phyloP scores from a whole-genome alignment of 371 early-diverging fungal genomes.

The Lichtheimia ornata region DNA sequence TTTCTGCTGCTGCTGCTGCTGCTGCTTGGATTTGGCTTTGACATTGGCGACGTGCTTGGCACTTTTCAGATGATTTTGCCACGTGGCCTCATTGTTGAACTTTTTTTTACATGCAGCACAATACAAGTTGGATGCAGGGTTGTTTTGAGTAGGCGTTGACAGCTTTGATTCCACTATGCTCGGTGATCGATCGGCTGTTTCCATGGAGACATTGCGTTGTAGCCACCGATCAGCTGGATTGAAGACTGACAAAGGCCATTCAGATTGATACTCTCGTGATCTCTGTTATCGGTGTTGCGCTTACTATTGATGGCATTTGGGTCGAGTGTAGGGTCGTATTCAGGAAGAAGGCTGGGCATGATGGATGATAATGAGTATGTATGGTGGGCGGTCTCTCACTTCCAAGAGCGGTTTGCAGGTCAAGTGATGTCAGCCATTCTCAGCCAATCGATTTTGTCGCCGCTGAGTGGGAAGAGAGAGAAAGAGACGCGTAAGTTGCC shows the following conservation, averaged over 20 bases:
- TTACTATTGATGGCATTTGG: background rate
- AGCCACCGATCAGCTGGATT: background rate
- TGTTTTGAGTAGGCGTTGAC: background rate
- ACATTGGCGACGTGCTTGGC: slow-evolving; percentile 46
- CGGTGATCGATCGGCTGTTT: slow-evolving; percentile 2
- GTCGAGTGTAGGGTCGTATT: background rate
- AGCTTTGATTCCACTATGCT: background rate
- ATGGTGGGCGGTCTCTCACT: too few species aligned
- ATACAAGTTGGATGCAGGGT: slow-evolving; percentile 21
- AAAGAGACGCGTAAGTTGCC: slow-evolving; percentile 5
- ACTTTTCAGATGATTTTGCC: slow-evolving; percentile 42
- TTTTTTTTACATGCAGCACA: slow-evolving; percentile 48
- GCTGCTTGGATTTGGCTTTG: slow-evolving; percentile 24
- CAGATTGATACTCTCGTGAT: background rate
- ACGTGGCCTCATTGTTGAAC: slow-evolving; percentile 40
- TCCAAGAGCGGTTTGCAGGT: background rate
- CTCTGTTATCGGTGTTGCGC: background rate
- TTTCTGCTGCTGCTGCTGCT: background rate
- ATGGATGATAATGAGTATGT: too few species aligned
- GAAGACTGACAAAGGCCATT: background rate
- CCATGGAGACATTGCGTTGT: slow-evolving; percentile 4
- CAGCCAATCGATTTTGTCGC: slow-evolving; percentile 2
- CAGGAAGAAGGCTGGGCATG: background rate
- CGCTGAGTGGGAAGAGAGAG: background rate
- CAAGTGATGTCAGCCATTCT: background rate